Percentiles rank a stretch among this genome's conserved stretches.
Evolutionary conservation across 2,329 filamentous ascomycete species (phyloP).

Genomic region (Colletotrichum higginsianum): DNA sequence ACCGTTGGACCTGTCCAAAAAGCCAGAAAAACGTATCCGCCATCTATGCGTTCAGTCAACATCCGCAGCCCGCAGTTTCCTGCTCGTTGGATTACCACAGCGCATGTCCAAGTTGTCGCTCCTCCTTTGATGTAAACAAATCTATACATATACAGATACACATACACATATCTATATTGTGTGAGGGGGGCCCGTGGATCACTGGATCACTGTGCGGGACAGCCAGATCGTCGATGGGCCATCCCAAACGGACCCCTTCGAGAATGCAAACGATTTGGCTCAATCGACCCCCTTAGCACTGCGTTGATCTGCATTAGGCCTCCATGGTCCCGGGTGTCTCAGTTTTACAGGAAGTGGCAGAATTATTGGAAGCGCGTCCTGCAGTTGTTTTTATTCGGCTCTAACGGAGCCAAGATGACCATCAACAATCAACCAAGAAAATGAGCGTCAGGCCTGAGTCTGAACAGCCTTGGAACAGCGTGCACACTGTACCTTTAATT

Average conservation of each 20-base stretch:
- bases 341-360: conserved; percentile 1
- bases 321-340: conserved; percentile 36
- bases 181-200: neutral
- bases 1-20: conserved; percentile 10
- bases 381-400: neutral
- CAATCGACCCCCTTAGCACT: conserved; percentile 15
- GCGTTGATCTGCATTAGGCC: conserved; percentile 32
- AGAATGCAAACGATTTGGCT: conserved; percentile 39
- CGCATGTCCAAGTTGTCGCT: conserved; percentile 1
- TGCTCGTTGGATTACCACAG: conserved; percentile 2
- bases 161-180: no score
- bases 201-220: conserved; percentile 24
- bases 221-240: conserved; percentile 33
- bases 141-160: no score
- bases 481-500: neutral
- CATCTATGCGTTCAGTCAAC: conserved; percentile 1
- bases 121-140: neutral
- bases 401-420: neutral
- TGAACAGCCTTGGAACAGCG: neutral
- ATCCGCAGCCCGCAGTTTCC: conserved; percentile 6
- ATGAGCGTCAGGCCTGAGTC: neutral
- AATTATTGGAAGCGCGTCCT: conserved; percentile 14
- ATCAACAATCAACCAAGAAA: neutral
- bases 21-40: neutral
- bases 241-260: conserved; percentile 25